Conservation (phyloP, 768 basidiomycete genomes). For the Termitomyces eurrhizus region DNA sequence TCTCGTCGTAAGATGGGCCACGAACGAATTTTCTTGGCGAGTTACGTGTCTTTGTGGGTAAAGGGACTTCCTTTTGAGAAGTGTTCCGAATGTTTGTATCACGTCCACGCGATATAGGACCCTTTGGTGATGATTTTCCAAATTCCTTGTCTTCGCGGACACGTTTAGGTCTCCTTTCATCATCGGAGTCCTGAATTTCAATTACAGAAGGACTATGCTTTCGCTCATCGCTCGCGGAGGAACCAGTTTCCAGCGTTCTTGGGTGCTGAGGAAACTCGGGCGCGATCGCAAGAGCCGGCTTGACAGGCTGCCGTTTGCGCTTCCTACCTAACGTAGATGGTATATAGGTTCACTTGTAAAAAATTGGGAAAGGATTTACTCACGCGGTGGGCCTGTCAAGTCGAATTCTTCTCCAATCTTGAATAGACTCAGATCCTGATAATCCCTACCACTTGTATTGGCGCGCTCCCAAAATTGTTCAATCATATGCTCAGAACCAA, state of each 20-base stretch:
- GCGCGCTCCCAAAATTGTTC: constrained; percentile 48
- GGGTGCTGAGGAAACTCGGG: constrained; percentile 10
- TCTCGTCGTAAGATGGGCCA: constrained; percentile 23
- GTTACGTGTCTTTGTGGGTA: constrained; percentile 10
- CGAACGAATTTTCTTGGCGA: constrained; percentile 20
- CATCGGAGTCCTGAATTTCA: constrained; percentile 8
- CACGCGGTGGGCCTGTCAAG: constrained; percentile 59
- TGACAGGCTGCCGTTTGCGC: constrained; percentile 10
- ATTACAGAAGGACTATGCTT: constrained; percentile 8
- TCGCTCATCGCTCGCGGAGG: constrained; percentile 6
- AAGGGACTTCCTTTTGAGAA: constrained; percentile 12
- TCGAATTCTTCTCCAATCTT: constrained; percentile 49
- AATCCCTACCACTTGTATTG: constrained; percentile 46
- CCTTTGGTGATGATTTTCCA: not conserved
- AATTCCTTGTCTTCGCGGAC: constrained; percentile 10
- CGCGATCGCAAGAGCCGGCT: not conserved
- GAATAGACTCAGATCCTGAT: constrained; percentile 45
- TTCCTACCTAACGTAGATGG: constrained; percentile 17
- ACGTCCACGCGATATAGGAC: constrained; percentile 4
- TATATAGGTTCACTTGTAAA: constrained; percentile 1
- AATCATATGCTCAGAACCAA: constrained; percentile 51
- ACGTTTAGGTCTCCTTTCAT: constrained; percentile 17
- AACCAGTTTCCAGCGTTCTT: constrained; percentile 9
- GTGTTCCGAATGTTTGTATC: constrained; percentile 1
- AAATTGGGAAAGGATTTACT: constrained; percentile 12